Evolutionary conservation across 192 early-diverging fungal species (phyloP), one percentile per base, ranked within the genome.

Genomic region (Coemansia sp.): DNA sequence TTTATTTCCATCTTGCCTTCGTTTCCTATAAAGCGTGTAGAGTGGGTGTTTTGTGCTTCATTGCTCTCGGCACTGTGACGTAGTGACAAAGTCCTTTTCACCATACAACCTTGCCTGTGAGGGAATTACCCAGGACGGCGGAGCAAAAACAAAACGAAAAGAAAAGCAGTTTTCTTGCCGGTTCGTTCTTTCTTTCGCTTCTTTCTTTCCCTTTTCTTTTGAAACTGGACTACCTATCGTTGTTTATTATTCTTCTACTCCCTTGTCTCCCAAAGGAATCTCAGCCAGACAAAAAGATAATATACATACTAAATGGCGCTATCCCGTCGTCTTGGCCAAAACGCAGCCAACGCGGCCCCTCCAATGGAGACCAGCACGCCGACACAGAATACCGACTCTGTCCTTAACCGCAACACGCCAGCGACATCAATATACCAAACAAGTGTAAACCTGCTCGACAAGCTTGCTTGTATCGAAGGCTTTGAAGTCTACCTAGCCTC

Each of bases 381-480:
- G 28, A 50, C 71, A 30, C 76, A 79, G 44, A 79, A 79, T 44
- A 61, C 72, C 50, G 76, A 79, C 20, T 79, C 76, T 27, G 62
- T 79, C 65, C 68, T 77, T 41, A 77, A 77, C 41, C 67, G 74
- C 65, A 70, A 44, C 25, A 61, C 74, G 47, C 81, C 74, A 6
- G 65, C 81, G 11, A 65, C 78, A 20, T 92, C 90, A 2, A 79
- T 92, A 56, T 92, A 90, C 70, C 88, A 90, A 62, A 84, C 81
- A 10, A 90, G 88, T 76, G 71, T 85, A 30, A 84, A 85, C 48
- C 81, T 90, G 11, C 70, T 88, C 19, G 88, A 90, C 59, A 84
- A 86, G 66, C 84, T 92, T 17, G 83, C 86, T 20, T 82, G 83
- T 63, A 89, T 92, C 25, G 83, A 88, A 25, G 88, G 86, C 23